phyloP scores from a whole-genome alignment of 306 rosid species.

The Glycine latifolia region DNA sequence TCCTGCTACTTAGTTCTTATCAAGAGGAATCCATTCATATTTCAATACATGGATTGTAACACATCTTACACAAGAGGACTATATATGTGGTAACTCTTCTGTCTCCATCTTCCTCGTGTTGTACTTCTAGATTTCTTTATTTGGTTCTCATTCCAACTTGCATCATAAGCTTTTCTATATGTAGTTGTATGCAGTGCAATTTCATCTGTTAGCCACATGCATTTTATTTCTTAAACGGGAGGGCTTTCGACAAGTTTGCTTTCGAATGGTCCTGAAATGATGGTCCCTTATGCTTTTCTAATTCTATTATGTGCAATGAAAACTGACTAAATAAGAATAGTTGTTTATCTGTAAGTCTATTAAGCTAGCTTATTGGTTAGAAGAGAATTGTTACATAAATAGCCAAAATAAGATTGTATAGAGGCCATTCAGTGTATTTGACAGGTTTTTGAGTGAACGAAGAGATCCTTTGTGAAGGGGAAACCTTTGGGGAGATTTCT shows the following conservation, averaged over 20 bases:
- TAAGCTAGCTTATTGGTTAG: background rate
- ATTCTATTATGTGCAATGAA: background rate
- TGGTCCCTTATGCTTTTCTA: conserved; percentile 9
- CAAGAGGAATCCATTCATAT: conserved; percentile 94
- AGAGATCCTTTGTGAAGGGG: no score
- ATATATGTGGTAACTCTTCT: conserved; percentile 59
- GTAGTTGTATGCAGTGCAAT: conserved; percentile 91
- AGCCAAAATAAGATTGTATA: background rate
- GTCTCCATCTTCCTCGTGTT: no score
- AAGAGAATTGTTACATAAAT: background rate
- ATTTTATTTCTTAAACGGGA: conserved; percentile 92
- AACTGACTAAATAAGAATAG: background rate
- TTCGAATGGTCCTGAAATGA: conserved; percentile 80
- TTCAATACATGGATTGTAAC: conserved; percentile 91
- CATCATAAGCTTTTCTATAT: conserved; percentile 6
- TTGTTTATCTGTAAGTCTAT: background rate
- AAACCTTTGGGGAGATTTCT: no score
- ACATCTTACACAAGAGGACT: conserved; percentile 86
- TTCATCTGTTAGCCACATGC: conserved; percentile 88
- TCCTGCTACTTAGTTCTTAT: conserved; percentile 90
- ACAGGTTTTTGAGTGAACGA: background rate
- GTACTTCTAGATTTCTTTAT: background rate
- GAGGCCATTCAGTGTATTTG: background rate
- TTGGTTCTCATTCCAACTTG: background rate
- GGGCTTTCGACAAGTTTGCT: conserved; percentile 93